Evolutionary conservation across 176 grass and related monocot genomes (phyloP), one percentile per base, ranked within the genome.

Genomic region (Rhynchospora pubera): DNA sequence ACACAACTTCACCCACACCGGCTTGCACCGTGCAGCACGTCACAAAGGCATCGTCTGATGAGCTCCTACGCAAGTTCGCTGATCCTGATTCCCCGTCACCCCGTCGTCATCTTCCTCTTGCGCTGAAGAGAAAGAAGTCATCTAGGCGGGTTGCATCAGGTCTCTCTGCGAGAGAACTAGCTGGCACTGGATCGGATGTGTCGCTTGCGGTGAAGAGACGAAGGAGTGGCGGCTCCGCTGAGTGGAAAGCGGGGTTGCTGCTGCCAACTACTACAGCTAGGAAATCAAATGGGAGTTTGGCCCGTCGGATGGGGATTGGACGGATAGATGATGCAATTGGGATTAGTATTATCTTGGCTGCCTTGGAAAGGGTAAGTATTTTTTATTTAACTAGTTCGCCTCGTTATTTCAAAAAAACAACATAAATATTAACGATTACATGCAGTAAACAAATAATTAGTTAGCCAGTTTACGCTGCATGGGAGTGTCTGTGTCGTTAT

Each of bases 31-130:
- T 97, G 74, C 94, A 97, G 90, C 88, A 86, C 81, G 90, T 97
- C 16, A 86, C 86, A 23, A 92, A 87, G 85, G 87, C 92, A 26
- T 97, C 94, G 8, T 97, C 94, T 19, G 94, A 97, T 82, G 81
- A 97, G 94, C 90, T 97, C 71, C 92, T 97, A 44, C 90, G 91
- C 85, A 97, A 97, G 88, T 97, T 97, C 61, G 88, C 94, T 7
- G 94, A 97, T 82, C 91, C 92, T 21, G 92, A 97, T 44, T 84
- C 84, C 39, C 57, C 76, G 6, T 87, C 85, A 1, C 74, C 88
- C 3, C 83, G 75, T 45, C 86, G 83, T 62, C 73, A 78, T 78
- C 85, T 91, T n/a, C 80, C 80, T 16, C 44, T 87, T 42, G 88
- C 81, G 5, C 73, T 91, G 80, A 85, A 87, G 28, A 83, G 87